Evolutionary conservation across 768 basidiomycete genomes (phyloP).

Genomic region (Suillus discolor): DNA sequence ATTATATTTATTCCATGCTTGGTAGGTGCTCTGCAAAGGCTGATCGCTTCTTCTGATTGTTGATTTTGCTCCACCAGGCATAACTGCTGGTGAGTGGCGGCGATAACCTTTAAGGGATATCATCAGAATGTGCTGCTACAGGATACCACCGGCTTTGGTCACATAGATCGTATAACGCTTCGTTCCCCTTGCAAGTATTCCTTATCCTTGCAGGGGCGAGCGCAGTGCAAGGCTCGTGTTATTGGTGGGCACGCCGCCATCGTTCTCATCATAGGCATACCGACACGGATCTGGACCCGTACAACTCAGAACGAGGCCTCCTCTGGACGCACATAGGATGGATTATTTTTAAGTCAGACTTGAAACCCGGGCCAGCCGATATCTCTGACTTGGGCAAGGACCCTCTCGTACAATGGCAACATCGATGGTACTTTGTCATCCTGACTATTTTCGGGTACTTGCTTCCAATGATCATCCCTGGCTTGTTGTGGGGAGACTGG

Average conservation of each 20-base stretch:
- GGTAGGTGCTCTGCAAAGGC: conserved; percentile 43
- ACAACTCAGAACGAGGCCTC: conserved; percentile 76
- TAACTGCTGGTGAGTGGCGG: conserved; percentile 46
- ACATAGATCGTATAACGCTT: conserved; percentile 81
- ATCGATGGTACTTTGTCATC: conserved; percentile 69
- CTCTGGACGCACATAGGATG: conserved; percentile 84
- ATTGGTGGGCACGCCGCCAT: conserved; percentile 86
- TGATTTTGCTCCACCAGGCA: conserved; percentile 35
- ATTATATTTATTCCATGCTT: conserved; percentile 89
- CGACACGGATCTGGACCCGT: conserved; percentile 86
- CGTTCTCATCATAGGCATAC: conserved; percentile 85
- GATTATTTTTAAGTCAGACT: conserved; percentile 77
- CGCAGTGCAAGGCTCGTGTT: conserved; percentile 84
- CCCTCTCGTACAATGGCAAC: conserved; percentile 75
- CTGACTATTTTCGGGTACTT: conserved; percentile 66
- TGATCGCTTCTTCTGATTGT: conserved; percentile 16
- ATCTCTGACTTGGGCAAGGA: conserved; percentile 72
- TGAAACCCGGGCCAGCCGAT: conserved; percentile 73
- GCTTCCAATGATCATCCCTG: conserved; percentile 69
- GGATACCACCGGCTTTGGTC: conserved; percentile 88
- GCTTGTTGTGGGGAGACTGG: conserved; percentile 76
- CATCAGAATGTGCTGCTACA: conserved; percentile 25
- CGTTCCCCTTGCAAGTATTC: conserved; percentile 65
- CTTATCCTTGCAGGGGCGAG: conserved; percentile 77
- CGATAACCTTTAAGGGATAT: background rate